Evolutionary conservation across 1,284 basidiomycete species (phyloP).

Genomic region (Coniophora puteana): DNA sequence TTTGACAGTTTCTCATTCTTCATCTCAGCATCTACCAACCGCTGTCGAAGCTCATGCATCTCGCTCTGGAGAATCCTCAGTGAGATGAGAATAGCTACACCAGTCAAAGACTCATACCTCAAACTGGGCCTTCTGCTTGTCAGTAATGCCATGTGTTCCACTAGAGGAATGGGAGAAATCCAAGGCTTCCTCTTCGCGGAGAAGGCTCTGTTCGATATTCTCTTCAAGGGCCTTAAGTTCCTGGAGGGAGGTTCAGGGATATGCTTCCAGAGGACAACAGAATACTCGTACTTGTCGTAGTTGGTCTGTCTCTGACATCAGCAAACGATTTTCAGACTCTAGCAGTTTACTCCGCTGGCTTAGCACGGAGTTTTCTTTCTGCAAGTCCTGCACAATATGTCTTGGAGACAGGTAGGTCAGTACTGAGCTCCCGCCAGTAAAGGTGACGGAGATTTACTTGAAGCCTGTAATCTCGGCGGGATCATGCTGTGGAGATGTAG

Average conservation of each 20-base stretch:
- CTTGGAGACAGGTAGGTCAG: slow-evolving; percentile 33
- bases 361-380: slow-evolving; percentile 72
- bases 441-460: slow-evolving; percentile 46
- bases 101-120: slow-evolving; percentile 50
- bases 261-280: too few relatives aligned
- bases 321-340: slow-evolving; percentile 72
- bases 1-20: slow-evolving; percentile 68
- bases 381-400: slow-evolving; percentile 85
- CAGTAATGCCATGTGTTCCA: slow-evolving; percentile 18
- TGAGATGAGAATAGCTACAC: background rate
- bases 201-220: slow-evolving; percentile 63
- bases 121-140: slow-evolving; percentile 46
- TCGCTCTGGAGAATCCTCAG: slow-evolving; percentile 43
- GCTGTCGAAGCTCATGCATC: slow-evolving; percentile 67
- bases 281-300: slow-evolving; percentile 57
- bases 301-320: slow-evolving; percentile 72
- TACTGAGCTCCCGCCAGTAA: background rate
- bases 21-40: slow-evolving; percentile 64
- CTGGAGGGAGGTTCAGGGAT: slow-evolving; percentile 32
- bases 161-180: slow-evolving; percentile 30
- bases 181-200: slow-evolving; percentile 46
- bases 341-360: slow-evolving; percentile 66
- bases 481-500: slow-evolving; percentile 50
- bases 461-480: slow-evolving; percentile 68
- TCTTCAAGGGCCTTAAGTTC: slow-evolving; percentile 72